Base-by-base conservation (phyloP, 2,329 filamentous ascomycete genomes). In the Coniochaeta prunicola region DNA sequence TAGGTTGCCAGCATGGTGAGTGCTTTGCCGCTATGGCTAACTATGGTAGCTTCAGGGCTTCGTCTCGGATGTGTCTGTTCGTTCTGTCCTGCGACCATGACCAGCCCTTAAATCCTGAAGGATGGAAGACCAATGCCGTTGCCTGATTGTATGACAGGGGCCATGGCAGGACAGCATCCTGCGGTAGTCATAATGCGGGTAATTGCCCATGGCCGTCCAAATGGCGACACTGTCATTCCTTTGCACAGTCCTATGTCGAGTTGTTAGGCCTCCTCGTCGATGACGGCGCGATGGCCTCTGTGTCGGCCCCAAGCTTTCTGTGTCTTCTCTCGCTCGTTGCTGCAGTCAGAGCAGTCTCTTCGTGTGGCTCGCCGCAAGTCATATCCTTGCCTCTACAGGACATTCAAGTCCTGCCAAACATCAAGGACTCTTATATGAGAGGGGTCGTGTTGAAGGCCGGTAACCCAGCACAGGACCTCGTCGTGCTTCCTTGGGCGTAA, bases 401-500 rank as follows among this genome's bases (percentile, higher is more conserved):
- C 15, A 60, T 68, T 0, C 64, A 66, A 50, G 64, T 71, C 26
- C 55, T 65, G 1, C 57, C 66, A 7, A 57, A 61, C 0, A 62
- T 69, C 1, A n/a, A 56, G 2, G 58, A 64, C 40, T 72, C 71
- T 0, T 58, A 64, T 17, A 69, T 72, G 65, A 66, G 59, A 57
- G 69, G 70, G 0, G 64, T 72, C 3, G 48, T 63, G 0, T 63
- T 64, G 0, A 60, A 64, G 31, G 30, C 72, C 5, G 69, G 70
- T 2, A 65, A 66, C 5, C 67, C 68, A 0, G 30, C 60, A 3
- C 69, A 72, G 17, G 56, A 64, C 26, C 57, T 73, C 12, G 64
- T 71, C 1, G 40, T 73, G 30, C 33, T 71, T 1, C 69, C 69
- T 17, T 73, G 69, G 69, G 60, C 66, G 69, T 71, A 63, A 7